Percentiles rank a stretch among this genome's conserved stretches.
Conservation (phyloP, 1,284 basidiomycete genomes). For the Leccinum variabile region DNA sequence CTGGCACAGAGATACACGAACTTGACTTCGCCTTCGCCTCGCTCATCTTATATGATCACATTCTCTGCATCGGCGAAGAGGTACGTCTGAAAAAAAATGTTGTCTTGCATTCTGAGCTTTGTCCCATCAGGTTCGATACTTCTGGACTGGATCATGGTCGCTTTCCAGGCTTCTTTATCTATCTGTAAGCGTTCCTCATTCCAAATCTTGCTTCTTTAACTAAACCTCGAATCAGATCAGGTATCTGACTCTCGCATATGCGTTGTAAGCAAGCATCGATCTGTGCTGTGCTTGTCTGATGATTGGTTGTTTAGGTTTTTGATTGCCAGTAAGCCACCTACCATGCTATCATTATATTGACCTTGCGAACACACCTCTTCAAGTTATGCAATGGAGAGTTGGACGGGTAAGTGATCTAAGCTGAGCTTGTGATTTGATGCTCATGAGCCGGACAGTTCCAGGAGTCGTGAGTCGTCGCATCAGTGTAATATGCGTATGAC, state of each 20-base stretch:
- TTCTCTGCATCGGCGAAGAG: conserved; percentile 12
- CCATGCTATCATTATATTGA: background rate
- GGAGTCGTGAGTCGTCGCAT: conserved; percentile 8
- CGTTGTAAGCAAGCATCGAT: conserved; percentile 3
- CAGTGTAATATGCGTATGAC: background rate
- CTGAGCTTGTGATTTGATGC: background rate
- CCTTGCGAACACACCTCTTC: background rate
- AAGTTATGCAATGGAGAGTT: background rate
- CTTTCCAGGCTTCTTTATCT: conserved; percentile 15
- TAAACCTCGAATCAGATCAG: conserved; percentile 8
- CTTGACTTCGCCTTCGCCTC: conserved; percentile 2
- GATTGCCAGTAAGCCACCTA: conserved; percentile 2
- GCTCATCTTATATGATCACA: conserved; percentile 13
- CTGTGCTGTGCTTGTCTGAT: background rate
- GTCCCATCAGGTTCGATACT: conserved; percentile 10
- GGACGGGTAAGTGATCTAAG: background rate
- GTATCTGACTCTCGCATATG: conserved; percentile 7
- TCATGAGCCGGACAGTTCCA: background rate
- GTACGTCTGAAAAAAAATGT: background rate
- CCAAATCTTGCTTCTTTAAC: background rate
- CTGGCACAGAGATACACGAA: background rate
- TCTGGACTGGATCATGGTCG: conserved; percentile 12
- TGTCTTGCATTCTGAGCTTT: background rate
- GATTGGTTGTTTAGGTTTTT: conserved; percentile 1
- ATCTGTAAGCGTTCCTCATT: background rate